Evolutionary conservation across 768 basidiomycete species (phyloP), one percentile per base, ranked within the genome.

Genomic region (Chlorophyllum brunneum): DNA sequence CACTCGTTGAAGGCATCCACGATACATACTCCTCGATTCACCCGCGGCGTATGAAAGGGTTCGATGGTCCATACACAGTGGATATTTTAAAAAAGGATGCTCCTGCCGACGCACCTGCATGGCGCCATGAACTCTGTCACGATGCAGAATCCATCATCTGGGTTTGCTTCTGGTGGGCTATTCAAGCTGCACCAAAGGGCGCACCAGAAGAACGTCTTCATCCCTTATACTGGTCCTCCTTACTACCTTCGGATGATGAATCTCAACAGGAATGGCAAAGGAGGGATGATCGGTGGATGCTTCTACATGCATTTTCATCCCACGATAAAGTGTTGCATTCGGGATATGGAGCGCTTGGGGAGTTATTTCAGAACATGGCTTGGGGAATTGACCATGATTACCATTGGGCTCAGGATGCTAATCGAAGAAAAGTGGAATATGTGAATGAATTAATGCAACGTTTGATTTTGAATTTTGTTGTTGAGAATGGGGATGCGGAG

Each of bases 381-480:
- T 4, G 1, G 22, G 16, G 16, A 15, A 20, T 50, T 6, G 1
- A 8, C 5, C 2, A 7, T 7, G 53, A 57, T 29, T 22, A 45
- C 8, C 23, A 43, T 11, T 57, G 56, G 56, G 53, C 53, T 18
- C 31, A 39, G 8, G 31, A 50, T 11, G 37, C 16, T 5, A 41
- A 48, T 18, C 40, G 15, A 16, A 30, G 22, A 10, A 9, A 51
- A 8, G 36, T 48, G 11, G 52, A 57, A 45, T 57, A 45, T 27
- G 15, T 54, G 16, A 51, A 54, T 24, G 56, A 56, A 18, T 46
- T 37, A 8, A 18, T 56, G 16, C 56, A 57, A 39, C 56, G 53
- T 5, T 20, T 45, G 20, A 45, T 57, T n/a, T 37, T 57, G 26
- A 47, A 54, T 29, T 57, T 57, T 20, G 22, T 57, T 29, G 27